Base-by-base conservation (phyloP, 768 basidiomycete genomes). In the Russula compacta region DNA sequence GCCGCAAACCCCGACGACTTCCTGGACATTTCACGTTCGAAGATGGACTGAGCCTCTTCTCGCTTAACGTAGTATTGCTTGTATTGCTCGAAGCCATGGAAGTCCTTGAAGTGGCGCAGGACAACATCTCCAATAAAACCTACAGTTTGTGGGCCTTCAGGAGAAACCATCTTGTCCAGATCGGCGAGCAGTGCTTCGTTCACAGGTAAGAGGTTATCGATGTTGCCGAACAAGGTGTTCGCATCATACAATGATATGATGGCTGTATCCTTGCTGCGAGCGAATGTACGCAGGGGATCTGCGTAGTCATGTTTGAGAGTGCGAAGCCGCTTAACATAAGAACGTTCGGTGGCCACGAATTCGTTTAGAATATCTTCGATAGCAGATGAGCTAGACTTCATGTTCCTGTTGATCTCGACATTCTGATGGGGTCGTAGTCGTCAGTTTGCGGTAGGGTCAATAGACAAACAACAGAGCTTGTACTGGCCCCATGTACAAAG, bases 241-340 rank as follows among this genome's bases (percentile, higher is more conserved):
- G 95, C 95, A 71, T 98, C 90, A 71, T 95, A 98, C 21, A 83
- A 74, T 1, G 89, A 87, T 48, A 99, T 81, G 67, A 99, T 91
- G 39, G 89, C 84, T 0, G 90, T 94, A 61, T 87, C 86, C 70
- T 90, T 89, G 71, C 80, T 85, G 57, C 83, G 81, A 21, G 95
- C 84, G 71, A 95, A 99, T 47, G 81, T 81, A 40, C 94, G 84
- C 32, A 99, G 77, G 9, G 94, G 97, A 70, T 92, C 87, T 38
- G 95, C 95, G 69, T 97, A 98, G 67, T 91, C 85, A 48, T 80
- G 74, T 73, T 95, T 94, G 69, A 98, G 81, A 33, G 84, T 86
- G 66, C 81, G 82, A 17, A 98, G 79, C 14, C 92, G 83, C 65
- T 80, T 83, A 63, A 97, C 85, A 71, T 98, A 98, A 51, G 89